Base-by-base conservation (phyloP, 2,329 filamentous ascomycete genomes). In the Aureobasidium sp. region DNA sequence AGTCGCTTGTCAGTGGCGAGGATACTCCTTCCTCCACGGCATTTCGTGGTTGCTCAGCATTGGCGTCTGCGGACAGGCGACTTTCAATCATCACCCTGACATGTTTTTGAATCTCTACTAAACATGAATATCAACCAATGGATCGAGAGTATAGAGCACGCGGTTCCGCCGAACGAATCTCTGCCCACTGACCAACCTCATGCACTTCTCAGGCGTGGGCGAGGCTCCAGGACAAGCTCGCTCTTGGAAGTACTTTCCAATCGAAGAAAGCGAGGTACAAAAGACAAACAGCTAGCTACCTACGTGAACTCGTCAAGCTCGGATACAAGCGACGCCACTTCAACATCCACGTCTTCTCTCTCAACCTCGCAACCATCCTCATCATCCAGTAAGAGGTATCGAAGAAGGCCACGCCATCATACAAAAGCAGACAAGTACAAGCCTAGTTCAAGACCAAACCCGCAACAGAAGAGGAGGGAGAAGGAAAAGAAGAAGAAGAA, bases 371-470 rank as follows among this genome's bases (percentile, higher is more conserved):
- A 34, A 13, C 34, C 56, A 10, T 48, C 26, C 23, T 34, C 34
- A 2, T 56, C 55, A 32, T 51, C 61, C 46, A 37, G 57, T 39
- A 64, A 67, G n/a, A 63, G 62, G 9, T 81, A 79, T 69, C 72
- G 75, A 67, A 76, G 74, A 62, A 75, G 72, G 63, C 70, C 76
- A 65, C 75, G 79, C 61, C 74, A 74, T 69, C 81, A 78, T 69
- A 80, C 78, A 27, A 76, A 74, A 41, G 70, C 72, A 44, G 78
- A 80, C 62, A 74, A 72, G 61, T 81, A 81, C 65, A 73, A 76
- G 42, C 69, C 72, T 26, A 75, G 75, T 63, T 59, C 63, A 34
- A 69, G 68, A 32, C 75, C 75, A 62, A 62, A 64, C 34, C 68
- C 68, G 5, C 41, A 36, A n/a, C 10, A 26, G 20, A n/a, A 47